These are phyloP conservation scores for Fusarium acutatum DNA, from an alignment of 2,329 filamentous ascomycete genomes.

Conservation along the genomic window DNA sequence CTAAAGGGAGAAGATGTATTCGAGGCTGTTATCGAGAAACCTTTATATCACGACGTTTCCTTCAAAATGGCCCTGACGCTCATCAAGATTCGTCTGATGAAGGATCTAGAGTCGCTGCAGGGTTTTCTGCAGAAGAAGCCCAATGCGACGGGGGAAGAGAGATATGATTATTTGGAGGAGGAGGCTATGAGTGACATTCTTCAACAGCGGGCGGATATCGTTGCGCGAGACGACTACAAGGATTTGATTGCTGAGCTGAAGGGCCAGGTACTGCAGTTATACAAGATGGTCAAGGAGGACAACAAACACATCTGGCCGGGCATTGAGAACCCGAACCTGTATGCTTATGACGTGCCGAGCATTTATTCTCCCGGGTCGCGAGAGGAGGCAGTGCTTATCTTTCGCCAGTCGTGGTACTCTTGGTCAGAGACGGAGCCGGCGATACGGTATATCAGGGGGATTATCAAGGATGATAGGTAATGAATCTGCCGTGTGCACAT, in stretches of 20 bases:
- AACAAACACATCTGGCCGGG: slow-evolving; percentile 15
- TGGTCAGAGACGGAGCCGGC: slow-evolving; percentile 14
- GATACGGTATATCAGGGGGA: not conserved
- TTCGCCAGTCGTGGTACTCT: slow-evolving; percentile 12
- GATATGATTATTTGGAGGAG: not conserved
- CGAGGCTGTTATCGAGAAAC: not conserved
- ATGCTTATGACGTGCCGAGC: not conserved
- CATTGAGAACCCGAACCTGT: not conserved
- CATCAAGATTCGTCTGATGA: slow-evolving; percentile 10
- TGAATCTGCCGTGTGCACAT: not conserved
- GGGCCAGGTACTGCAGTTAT: not conserved
- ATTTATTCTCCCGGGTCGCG: not conserved
- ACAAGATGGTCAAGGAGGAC: not conserved
- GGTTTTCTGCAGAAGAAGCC: not conserved
- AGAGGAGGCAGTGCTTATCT: slow-evolving; percentile 19
- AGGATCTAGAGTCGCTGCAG: not conserved
- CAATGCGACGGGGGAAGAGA: not conserved
- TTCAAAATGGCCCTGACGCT: slow-evolving; percentile 9
- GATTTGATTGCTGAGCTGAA: not conserved
- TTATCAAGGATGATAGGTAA: not conserved
- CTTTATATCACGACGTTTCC: not conserved
- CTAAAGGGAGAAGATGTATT: not conserved
- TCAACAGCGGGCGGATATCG: not conserved
- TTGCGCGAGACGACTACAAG: not conserved
- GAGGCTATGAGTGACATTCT: slow-evolving; percentile 16